Evolutionary conservation across 169 alveolate species (phyloP), one percentile per base, ranked within the genome.

Genomic region (Plasmodium ovale): DNA sequence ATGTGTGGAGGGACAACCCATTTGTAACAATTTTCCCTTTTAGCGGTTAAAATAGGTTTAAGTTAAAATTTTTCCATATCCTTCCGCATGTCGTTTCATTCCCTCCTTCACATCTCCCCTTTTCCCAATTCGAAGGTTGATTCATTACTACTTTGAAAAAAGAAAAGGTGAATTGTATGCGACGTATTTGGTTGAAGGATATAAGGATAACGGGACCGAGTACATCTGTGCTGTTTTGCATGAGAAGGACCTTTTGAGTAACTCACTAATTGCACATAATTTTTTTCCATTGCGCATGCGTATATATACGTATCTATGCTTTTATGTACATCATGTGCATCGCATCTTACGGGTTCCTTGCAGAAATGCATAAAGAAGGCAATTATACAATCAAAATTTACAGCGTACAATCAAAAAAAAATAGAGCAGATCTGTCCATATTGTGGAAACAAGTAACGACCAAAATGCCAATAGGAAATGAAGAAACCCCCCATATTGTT

Each of bases 151-250:
- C 19, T 79, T 27, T 39, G 58, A 62, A 21, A 21, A 65, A 29
- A 60, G 82, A n/a, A 79, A 64, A 54, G 82, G 64, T 3, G 51
- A 79, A 54, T 42, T 79, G 19, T 14, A 39, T 37, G 82, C 49
- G 7, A 79, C 79, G 1, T 79, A 79, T 23, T 16, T 79, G 39
- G 82, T 79, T 42, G 77, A 79, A 62, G 89, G 89, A 16, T 62
- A 64, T 49, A 60, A 64, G 49, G 29, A 60, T 7, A 23, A 37
- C 39, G 21, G 49, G 25, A 65, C 33, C 25, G 82, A 79, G 29
- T 79, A 79, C 33, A 31, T 51, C 1, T 64, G 64, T 67, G 53
- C 58, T 27, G 29, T 82, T 65, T 29, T 65, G 12, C 25, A 10
- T 42, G 72, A 82, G 19, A 27, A 9, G 21, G 90, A 65, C 3